phyloP scores from a whole-genome alignment of 2,329 filamentous ascomycete genomes.

The Colletotrichum sp. region DNA sequence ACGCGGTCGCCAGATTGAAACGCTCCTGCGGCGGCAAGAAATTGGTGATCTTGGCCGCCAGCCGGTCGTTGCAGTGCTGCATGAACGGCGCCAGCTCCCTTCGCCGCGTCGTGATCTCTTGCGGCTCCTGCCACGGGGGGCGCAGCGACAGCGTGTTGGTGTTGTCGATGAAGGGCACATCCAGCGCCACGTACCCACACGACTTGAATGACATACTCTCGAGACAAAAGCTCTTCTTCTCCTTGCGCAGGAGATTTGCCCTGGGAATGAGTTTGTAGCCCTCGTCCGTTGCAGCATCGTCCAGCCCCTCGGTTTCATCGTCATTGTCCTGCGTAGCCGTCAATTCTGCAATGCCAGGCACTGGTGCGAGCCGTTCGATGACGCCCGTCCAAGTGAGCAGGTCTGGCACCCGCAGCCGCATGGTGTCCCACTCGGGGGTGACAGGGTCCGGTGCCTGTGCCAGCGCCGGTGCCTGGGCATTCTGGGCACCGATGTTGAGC shows the following conservation, averaged over 20 bases:
- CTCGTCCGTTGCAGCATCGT: neutral
- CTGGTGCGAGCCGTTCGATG: slow-evolving; percentile 46
- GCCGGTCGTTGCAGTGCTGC: slow-evolving; percentile 39
- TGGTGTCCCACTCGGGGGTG: neutral
- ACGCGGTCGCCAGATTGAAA: slow-evolving; percentile 31
- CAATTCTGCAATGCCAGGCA: slow-evolving; percentile 32
- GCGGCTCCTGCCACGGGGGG: slow-evolving; percentile 13
- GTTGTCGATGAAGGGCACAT: slow-evolving; percentile 38
- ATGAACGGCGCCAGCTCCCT: slow-evolving; percentile 28
- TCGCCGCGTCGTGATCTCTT: slow-evolving; percentile 4
- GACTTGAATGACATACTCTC: slow-evolving; percentile 58
- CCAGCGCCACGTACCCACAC: slow-evolving; percentile 63
- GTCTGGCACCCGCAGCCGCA: slow-evolving; percentile 26
- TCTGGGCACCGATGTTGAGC: neutral
- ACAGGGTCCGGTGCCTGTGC: neutral
- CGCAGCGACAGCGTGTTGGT: slow-evolving; percentile 33
- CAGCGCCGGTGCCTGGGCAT: neutral
- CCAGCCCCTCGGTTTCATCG: neutral
- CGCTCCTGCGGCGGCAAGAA: slow-evolving; percentile 33
- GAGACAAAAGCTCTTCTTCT: slow-evolving; percentile 34
- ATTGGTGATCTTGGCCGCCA: slow-evolving; percentile 39
- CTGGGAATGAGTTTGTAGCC: slow-evolving; percentile 26
- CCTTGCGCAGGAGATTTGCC: slow-evolving; percentile 23
- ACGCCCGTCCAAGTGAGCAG: slow-evolving; percentile 45
- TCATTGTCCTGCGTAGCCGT: neutral